Evolutionary conservation across 2,329 filamentous ascomycete genomes (phyloP).

Genomic region (Nemania diffusa): DNA sequence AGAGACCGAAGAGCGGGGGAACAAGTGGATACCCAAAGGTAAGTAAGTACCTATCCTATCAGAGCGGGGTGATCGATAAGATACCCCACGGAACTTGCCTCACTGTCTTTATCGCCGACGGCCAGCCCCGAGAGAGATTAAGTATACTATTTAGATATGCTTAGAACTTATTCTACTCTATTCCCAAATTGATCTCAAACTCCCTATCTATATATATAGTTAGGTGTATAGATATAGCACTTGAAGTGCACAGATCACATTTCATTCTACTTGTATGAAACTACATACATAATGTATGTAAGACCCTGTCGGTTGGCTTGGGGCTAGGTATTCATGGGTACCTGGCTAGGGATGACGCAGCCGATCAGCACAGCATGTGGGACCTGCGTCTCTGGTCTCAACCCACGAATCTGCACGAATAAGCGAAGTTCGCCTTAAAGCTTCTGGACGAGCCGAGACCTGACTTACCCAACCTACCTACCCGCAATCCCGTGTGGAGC

Average conservation of each 20-base stretch:
- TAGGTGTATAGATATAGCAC: neutral
- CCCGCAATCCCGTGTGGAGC: neutral
- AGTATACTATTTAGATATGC: no score
- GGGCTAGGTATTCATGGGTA: neutral
- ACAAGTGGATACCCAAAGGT: neutral
- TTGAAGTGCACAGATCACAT: neutral
- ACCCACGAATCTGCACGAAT: neutral
- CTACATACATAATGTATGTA: neutral
- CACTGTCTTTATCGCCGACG: neutral
- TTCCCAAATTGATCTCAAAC: neutral
- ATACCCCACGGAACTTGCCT: conserved; percentile 1
- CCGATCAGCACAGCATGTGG: conserved; percentile 1
- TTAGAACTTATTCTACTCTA: neutral
- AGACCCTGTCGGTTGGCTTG: neutral
- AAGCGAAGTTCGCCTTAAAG: conserved; percentile 1
- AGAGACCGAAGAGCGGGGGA: conserved; percentile 2
- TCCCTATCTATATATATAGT: neutral
- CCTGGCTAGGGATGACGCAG: neutral
- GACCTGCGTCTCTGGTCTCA: conserved; percentile 6
- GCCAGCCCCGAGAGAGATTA: neutral
- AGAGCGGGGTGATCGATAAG: neutral
- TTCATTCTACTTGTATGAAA: no score
- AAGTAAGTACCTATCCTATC: neutral
- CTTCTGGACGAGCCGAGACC: neutral
- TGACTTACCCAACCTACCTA: neutral